Evolutionary conservation across 2,329 filamentous ascomycete species (phyloP), one percentile per base, ranked within the genome.

Genomic region (Fusarium sp.): DNA sequence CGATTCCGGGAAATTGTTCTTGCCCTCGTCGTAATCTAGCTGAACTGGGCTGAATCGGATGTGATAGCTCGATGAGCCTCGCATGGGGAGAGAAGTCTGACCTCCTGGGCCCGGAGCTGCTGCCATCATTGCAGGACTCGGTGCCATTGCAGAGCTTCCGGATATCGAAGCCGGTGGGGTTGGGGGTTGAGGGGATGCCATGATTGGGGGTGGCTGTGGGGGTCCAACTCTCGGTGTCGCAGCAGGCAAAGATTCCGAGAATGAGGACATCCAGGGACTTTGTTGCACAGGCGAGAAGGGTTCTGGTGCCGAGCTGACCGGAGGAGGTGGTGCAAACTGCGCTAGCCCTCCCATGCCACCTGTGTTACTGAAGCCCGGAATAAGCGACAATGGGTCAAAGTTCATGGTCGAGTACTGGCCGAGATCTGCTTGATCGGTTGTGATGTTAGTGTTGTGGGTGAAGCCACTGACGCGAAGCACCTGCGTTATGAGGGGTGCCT

Each of bases 381-480:
- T 81, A 74, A 85, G 76, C 9, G 81, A 72, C 23, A 88, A 72
- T 3, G 81, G 58, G 50, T 78, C 77, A 71, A 84, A 79, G 53
- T 84, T 79, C 20, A 80, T 66, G 1, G 76, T 76, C n/a, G 80
- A 74, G 52, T 80, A 87, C 23, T 77, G 76, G 27, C 79, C 76
- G 21, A 86, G 72, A 35, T 74, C 75, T 18, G 76, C 65, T 13
- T 79, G 79, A 4, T 78, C 79, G 65, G 76, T 77, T n/a, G 78
- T 73, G 33, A 85, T 81, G 17, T 79, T 73, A 36, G 82, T 80
- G 37, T 82, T 79, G 46, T 84, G 81, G 6, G 80, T 79, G 58
- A 87, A 82, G 5, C 78, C 76, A 15, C 79, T 77, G 11, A 83
- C 85, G 23, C 85, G 80, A 70, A 88, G 82, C 43, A 90, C 84